Evolutionary conservation across 2,329 filamentous ascomycete species (phyloP).

Genomic region (Aureobasidium musti): DNA sequence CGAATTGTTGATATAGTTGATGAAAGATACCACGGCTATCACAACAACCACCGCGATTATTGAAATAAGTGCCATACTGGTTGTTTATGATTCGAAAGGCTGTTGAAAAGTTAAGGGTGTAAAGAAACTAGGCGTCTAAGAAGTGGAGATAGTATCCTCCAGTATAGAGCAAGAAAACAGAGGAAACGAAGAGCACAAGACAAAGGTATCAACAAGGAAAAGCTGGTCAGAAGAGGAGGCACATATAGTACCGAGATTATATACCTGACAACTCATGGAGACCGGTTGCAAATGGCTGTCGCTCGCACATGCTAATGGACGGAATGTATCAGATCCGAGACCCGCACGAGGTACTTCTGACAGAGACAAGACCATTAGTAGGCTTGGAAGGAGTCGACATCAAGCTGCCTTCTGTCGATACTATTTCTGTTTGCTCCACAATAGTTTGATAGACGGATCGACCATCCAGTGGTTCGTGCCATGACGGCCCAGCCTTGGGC

Average conservation of each 20-base stretch:
- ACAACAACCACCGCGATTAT: constrained; percentile 35
- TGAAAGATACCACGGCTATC: constrained; percentile 37
- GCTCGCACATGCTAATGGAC: neutral
- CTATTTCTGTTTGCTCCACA: constrained; percentile 23
- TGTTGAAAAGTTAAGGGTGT: neutral
- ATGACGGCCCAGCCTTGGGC: constrained; percentile 14
- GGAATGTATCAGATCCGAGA: constrained; percentile 10
- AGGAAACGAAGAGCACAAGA: neutral
- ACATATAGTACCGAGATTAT: neutral
- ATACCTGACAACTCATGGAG: neutral
- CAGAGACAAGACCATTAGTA: neutral
- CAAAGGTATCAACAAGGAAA: neutral
- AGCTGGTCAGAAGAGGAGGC: neutral
- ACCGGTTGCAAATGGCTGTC: neutral
- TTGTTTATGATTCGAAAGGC: neutral
- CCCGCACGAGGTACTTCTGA: constrained; percentile 4
- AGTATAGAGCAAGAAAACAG: neutral
- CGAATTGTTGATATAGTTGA: constrained; percentile 30
- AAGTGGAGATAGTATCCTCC: neutral
- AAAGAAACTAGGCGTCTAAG: neutral
- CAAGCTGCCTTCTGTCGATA: neutral
- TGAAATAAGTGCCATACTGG: constrained; percentile 33
- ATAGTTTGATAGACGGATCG: neutral
- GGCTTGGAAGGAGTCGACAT: neutral
- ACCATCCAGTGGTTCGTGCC: constrained; percentile 22